Percentiles rank a stretch among this genome's conserved stretches.
Evolutionary conservation across 176 grass and related monocot genomes (phyloP).

Genomic region (Triticum turgidum): DNA sequence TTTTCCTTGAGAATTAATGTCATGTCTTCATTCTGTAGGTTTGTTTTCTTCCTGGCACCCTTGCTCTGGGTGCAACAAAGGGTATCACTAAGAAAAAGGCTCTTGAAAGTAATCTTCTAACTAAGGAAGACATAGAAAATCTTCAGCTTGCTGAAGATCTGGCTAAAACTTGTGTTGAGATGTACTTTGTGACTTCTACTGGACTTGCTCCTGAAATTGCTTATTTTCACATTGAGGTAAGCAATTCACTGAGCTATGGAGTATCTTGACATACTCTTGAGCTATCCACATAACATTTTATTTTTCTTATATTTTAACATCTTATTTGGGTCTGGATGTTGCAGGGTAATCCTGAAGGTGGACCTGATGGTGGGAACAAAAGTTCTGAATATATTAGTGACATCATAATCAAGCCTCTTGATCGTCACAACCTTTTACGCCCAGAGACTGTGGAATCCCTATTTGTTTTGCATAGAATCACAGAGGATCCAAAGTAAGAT

Average conservation of each 20-base stretch:
- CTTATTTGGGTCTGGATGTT: conserved; percentile 10
- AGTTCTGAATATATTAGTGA: conserved; percentile 82
- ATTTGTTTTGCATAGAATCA: conserved; percentile 87
- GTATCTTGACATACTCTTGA: background rate
- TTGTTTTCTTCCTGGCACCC: conserved; percentile 94
- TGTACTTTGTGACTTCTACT: conserved; percentile 91
- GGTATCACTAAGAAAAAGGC: conserved; percentile 89
- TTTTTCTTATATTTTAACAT: conserved; percentile 19
- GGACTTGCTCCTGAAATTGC: conserved; percentile 96
- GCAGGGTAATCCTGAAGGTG: conserved; percentile 67
- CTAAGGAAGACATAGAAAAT: conserved; percentile 82
- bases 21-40: conserved; percentile 58
- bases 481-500: conserved; percentile 85
- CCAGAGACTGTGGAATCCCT: conserved; percentile 97
- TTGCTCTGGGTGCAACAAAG: conserved; percentile 94
- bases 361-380: conserved; percentile 86
- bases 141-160: conserved; percentile 95
- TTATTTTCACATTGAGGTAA: conserved; percentile 93
- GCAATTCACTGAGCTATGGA: background rate
- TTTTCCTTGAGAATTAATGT: conserved; percentile 24
- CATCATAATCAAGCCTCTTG: conserved; percentile 79
- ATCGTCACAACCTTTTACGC: conserved; percentile 92
- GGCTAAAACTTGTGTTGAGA: conserved; percentile 93
- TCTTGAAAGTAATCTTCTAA: conserved; percentile 67
- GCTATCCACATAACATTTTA: conserved; percentile 9